These are phyloP conservation scores for Cystobasidium ongulense DNA, from an alignment of 768 basidiomycete species.

Conservation along the genomic window DNA sequence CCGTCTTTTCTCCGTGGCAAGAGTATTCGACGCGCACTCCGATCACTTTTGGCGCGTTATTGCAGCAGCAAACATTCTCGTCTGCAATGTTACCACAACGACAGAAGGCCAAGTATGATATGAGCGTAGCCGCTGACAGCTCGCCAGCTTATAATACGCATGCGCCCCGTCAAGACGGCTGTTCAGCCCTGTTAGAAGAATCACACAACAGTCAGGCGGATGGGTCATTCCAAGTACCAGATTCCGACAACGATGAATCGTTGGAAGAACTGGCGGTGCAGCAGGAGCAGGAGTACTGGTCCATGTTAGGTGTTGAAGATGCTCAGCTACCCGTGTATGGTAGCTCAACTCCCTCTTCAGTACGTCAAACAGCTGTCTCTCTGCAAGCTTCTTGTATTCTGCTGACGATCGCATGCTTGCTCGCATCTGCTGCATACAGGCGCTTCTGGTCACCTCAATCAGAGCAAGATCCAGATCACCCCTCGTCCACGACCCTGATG, in stretches of 20 bases:
- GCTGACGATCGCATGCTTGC: background rate
- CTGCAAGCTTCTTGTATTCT: background rate
- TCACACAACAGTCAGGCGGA: background rate
- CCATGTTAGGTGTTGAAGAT: background rate
- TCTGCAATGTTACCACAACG: too few relatives aligned
- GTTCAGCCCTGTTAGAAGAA: background rate
- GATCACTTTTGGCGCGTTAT: too few relatives aligned
- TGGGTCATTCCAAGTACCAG: background rate
- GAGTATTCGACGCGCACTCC: too few relatives aligned
- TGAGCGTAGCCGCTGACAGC: background rate
- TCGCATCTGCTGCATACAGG: background rate
- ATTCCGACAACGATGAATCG: constrained; percentile 18
- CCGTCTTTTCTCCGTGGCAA: too few relatives aligned
- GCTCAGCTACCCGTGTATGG: background rate
- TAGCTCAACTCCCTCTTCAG: background rate
- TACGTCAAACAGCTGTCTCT: background rate
- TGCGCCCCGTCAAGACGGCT: background rate
- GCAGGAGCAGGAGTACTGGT: constrained; percentile 13
- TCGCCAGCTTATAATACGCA: background rate
- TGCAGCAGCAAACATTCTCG: too few relatives aligned
- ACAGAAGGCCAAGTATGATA: background rate
- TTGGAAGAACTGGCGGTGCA: constrained; percentile 6
- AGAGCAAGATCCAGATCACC: background rate
- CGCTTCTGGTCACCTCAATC: background rate
- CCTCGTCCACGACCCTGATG: background rate